Conservation (phyloP, 2,329 filamentous ascomycete genomes). For the Penicillium sp. region DNA sequence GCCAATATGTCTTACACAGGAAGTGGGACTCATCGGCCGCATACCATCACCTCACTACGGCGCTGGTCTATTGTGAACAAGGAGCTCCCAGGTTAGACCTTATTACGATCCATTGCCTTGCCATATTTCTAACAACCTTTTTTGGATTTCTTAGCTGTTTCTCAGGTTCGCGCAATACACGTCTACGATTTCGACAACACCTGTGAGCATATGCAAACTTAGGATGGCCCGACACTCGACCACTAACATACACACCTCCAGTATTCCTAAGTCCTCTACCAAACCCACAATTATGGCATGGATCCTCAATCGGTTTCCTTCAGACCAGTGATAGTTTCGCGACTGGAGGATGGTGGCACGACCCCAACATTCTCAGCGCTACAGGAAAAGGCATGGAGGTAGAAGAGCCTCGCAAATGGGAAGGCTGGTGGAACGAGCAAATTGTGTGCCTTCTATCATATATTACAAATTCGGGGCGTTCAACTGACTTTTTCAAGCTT, state of each 20-base stretch:
- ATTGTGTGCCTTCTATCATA: conserved; percentile 55
- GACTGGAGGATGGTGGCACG: conserved; percentile 97
- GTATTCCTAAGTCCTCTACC: conserved; percentile 91
- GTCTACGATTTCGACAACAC: conserved; percentile 99
- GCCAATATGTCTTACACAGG: conserved; percentile 24
- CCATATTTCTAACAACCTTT: background rate
- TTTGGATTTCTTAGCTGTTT: conserved; percentile 50
- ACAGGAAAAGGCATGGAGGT: conserved; percentile 78
- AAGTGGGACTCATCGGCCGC: conserved; percentile 17
- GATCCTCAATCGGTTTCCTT: conserved; percentile 71
- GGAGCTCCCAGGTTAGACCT: conserved; percentile 62
- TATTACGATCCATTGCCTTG: background rate
- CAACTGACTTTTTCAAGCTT: conserved; percentile 39
- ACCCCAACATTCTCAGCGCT: conserved; percentile 76
- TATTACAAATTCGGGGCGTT: background rate
- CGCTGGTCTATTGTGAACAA: conserved; percentile 79
- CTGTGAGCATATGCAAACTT: conserved; percentile 51
- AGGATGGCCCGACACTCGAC: background rate
- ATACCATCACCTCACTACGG: conserved; percentile 71
- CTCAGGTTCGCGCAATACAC: conserved; percentile 75
- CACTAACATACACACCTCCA: conserved; percentile 33
- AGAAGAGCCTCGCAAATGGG: conserved; percentile 81
- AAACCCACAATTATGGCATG: conserved; percentile 83
- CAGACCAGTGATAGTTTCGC: conserved; percentile 72
- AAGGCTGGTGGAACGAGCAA: conserved; percentile 95